These are phyloP conservation scores for Dryadomyces quercus-mongolicae DNA, from an alignment of 2,329 filamentous ascomycete species.

Conservation along the genomic window DNA sequence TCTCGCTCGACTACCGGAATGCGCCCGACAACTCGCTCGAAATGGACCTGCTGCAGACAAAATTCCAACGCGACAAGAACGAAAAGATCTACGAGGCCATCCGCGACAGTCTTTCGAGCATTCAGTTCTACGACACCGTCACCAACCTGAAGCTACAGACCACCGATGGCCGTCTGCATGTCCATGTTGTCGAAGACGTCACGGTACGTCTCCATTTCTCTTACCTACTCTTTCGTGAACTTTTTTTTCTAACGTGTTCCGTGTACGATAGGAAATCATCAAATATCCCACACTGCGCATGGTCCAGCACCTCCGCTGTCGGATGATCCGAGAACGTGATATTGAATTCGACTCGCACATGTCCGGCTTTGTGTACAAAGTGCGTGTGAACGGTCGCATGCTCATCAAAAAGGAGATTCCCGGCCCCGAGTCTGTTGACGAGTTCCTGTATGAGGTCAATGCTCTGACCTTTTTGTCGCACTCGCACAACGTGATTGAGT, in stretches of 20 bases:
- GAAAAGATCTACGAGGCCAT: constrained; percentile 90
- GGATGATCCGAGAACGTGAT: constrained; percentile 56
- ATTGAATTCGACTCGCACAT: constrained; percentile 83
- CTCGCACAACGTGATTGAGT: constrained; percentile 67
- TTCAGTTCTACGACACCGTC: constrained; percentile 91
- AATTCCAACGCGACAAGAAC: constrained; percentile 84
- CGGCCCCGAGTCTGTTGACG: constrained; percentile 85
- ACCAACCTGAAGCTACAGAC: constrained; percentile 94
- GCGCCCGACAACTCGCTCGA: constrained; percentile 75
- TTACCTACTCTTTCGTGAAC: too few relatives aligned
- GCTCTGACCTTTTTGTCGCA: constrained; percentile 68
- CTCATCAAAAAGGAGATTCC: constrained; percentile 98
- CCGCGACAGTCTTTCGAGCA: constrained; percentile 80
- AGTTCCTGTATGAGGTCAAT: constrained; percentile 96
- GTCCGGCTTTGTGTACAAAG: constrained; percentile 96
- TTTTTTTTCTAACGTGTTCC: neutral
- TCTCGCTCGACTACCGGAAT: constrained; percentile 85
- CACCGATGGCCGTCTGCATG: constrained; percentile 73
- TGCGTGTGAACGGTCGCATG: constrained; percentile 51
- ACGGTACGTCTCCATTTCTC: constrained; percentile 43
- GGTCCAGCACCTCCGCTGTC: constrained; percentile 60
- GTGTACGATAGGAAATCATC: constrained; percentile 62
- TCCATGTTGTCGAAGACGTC: constrained; percentile 94
- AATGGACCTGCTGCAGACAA: constrained; percentile 62
- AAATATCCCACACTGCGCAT: constrained; percentile 64